A percentile compares a stretch with the other conserved stretches of the same genome.
phyloP scores from a whole-genome alignment of 2,329 filamentous ascomycete species.

The Epichloe uncinata region DNA sequence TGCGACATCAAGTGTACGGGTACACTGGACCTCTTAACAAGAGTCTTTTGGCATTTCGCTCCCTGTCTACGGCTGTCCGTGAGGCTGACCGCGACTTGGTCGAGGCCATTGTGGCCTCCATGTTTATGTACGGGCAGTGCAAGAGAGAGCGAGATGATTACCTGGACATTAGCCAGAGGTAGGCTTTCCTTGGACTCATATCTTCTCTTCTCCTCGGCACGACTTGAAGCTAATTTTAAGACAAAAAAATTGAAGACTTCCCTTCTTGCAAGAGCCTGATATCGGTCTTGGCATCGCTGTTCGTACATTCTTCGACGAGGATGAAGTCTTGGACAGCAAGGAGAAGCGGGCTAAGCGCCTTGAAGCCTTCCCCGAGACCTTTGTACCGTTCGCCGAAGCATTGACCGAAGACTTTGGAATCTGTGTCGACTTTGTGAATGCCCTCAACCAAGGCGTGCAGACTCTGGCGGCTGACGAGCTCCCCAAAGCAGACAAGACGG shows the following conservation, averaged over 20 bases:
- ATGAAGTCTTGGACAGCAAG: constrained; percentile 43
- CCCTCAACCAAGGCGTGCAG: constrained; percentile 44
- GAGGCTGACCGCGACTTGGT: constrained; percentile 68
- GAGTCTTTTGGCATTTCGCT: constrained; percentile 76
- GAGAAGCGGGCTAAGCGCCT: constrained; percentile 32
- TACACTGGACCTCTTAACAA: constrained; percentile 92
- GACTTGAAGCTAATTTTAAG: neutral
- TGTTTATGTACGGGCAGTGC: constrained; percentile 71
- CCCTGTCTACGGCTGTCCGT: constrained; percentile 67
- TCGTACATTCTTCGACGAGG: constrained; percentile 65
- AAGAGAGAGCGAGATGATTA: constrained; percentile 55
- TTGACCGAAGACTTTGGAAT: constrained; percentile 47
- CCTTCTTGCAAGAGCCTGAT: constrained; percentile 57
- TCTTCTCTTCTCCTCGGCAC: neutral
- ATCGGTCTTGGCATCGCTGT: constrained; percentile 67
- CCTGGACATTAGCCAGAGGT: constrained; percentile 60
- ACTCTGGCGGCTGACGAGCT: constrained; percentile 36
- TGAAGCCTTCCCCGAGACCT: constrained; percentile 36
- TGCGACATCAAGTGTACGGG: constrained; percentile 72
- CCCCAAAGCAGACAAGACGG: constrained; percentile 30
- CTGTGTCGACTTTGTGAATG: constrained; percentile 43
- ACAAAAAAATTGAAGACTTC: constrained; percentile 32
- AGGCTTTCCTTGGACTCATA: constrained; percentile 15
- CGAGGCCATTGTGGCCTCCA: constrained; percentile 66
- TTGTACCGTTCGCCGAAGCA: constrained; percentile 45